Percentiles rank a stretch among this genome's conserved stretches.
phyloP scores from a whole-genome alignment of 495 filamentous ascomycete genomes.

The Hyaloscypha variabilis region DNA sequence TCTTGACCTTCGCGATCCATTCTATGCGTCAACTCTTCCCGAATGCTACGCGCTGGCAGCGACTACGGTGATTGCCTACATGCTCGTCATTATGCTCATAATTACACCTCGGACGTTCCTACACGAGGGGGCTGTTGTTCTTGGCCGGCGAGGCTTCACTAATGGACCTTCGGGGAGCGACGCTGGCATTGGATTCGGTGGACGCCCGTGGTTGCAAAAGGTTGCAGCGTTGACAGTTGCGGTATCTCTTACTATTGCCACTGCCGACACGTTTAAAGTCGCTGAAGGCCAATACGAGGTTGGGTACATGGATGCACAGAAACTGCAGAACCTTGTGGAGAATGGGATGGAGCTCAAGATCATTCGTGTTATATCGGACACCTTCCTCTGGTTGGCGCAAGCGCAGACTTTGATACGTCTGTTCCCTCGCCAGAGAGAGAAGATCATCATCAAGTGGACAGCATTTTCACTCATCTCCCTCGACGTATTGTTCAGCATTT shows the following conservation, averaged over 20 bases:
- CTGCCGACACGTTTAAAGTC: conserved; percentile 82
- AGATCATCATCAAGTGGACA: conserved; percentile 98
- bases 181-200: conserved; percentile 83
- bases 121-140: conserved; percentile 76
- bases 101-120: conserved; percentile 91
- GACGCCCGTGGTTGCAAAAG: conserved; percentile 94
- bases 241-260: conserved; percentile 90
- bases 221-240: conserved; percentile 88
- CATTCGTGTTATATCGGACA: conserved; percentile 88
- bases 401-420: conserved; percentile 94
- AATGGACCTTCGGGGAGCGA: conserved; percentile 70
- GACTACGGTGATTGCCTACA: conserved; percentile 88
- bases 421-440: conserved; percentile 95
- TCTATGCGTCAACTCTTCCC: conserved; percentile 89
- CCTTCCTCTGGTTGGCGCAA: conserved; percentile 96
- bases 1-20: conserved; percentile 75
- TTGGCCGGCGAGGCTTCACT: conserved; percentile 85
- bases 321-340: conserved; percentile 73
- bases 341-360: conserved; percentile 82
- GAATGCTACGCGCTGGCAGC: conserved; percentile 91
- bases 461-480: conserved; percentile 91
- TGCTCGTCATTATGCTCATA: conserved; percentile 91
- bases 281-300: conserved; percentile 76
- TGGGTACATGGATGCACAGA: conserved; percentile 71
- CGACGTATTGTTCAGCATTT: conserved; percentile 83